Conservation (phyloP, 306 rosid genomes). For the Geum urbanum region DNA sequence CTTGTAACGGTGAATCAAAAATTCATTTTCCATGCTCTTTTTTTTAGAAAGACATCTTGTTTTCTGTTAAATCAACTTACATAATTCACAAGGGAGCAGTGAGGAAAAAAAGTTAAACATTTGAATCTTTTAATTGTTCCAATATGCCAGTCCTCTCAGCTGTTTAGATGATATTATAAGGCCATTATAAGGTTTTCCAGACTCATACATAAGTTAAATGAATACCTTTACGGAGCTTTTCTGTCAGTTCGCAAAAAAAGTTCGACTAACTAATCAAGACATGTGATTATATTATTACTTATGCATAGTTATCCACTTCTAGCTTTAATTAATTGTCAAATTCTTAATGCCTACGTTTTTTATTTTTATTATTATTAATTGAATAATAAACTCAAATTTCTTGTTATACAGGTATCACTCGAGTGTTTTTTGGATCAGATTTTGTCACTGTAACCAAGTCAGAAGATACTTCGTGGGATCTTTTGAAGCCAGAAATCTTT, state of each 20-base stretch:
- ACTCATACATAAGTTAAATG: background rate
- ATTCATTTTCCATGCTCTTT: no score
- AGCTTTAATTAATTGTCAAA: background rate
- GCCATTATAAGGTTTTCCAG: background rate
- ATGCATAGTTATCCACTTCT: background rate
- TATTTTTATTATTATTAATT: no score
- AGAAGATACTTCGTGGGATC: conserved; percentile 75
- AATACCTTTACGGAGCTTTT: background rate
- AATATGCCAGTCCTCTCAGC: background rate
- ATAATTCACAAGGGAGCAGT: background rate
- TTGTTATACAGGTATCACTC: conserved; percentile 44
- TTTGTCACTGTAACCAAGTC: conserved; percentile 88
- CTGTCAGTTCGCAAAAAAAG: background rate
- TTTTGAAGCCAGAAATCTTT: conserved; percentile 83
- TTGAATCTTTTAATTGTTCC: background rate
- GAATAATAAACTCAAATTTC: conserved; percentile 3
- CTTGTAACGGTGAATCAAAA: no score
- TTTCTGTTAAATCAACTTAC: background rate
- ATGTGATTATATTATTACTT: background rate
- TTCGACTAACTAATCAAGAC: background rate
- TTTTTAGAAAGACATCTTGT: background rate
- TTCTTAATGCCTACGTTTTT: background rate
- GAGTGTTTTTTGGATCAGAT: conserved; percentile 93
- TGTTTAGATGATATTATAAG: background rate
- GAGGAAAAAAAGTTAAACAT: no score